Evolutionary conservation across 1,284 basidiomycete species (phyloP).

Genomic region (Gomphus bonarii): DNA sequence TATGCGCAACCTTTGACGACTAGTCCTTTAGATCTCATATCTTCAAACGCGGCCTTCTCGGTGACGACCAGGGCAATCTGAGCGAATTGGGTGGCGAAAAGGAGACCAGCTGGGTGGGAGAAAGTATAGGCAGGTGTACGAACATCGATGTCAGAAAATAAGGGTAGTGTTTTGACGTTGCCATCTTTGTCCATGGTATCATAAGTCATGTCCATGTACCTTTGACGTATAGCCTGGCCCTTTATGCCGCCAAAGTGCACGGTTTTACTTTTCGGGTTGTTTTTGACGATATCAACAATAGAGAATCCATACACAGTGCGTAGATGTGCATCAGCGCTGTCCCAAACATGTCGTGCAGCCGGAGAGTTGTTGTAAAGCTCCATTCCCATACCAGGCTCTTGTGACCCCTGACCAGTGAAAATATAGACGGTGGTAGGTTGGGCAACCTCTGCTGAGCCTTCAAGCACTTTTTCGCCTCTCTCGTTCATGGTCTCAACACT

Average conservation of each 20-base stretch:
- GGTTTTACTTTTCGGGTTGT: conserved; percentile 95
- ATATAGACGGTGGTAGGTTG: conserved; percentile 93
- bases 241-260: conserved; percentile 99
- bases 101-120: conserved; percentile 88
- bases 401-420: conserved; percentile 98
- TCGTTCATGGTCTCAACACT: conserved; percentile 84
- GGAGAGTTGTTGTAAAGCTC: conserved; percentile 90
- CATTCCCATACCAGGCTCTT: conserved; percentile 99
- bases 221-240: conserved; percentile 92
- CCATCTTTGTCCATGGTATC: conserved; percentile 95
- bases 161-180: conserved; percentile 86
- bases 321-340: conserved; percentile 88
- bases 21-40: conserved; percentile 93
- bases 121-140: conserved; percentile 95
- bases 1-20: conserved; percentile 89
- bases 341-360: conserved; percentile 94
- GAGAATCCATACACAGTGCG: conserved; percentile 95
- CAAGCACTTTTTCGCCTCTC: conserved; percentile 82
- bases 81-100: conserved; percentile 97
- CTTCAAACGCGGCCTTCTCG: conserved; percentile 96
- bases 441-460: conserved; percentile 86
- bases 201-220: conserved; percentile 99
- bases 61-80: conserved; percentile 97
- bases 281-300: conserved; percentile 96
- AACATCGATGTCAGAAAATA: conserved; percentile 87